Conservation (phyloP, 2,329 filamentous ascomycete species). For the Teratosphaeria epicoccoides region DNA sequence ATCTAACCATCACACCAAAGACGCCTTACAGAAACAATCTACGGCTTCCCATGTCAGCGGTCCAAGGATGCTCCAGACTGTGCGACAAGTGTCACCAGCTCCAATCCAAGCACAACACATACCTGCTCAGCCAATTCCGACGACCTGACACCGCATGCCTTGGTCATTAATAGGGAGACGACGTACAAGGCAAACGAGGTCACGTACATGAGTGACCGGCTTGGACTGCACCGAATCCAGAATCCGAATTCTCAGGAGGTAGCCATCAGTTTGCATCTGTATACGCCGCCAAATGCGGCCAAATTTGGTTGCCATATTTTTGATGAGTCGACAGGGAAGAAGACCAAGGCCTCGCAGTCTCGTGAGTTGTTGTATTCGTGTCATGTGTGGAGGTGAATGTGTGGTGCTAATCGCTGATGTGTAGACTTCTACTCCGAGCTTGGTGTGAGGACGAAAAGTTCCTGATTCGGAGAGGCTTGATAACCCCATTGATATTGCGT, state of each 20-base stretch:
- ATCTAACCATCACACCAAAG: neutral
- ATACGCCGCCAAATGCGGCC: conserved; percentile 69
- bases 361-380: conserved; percentile 21
- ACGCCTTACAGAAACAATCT: conserved; percentile 68
- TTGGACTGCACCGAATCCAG: conserved; percentile 73
- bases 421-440: conserved; percentile 55
- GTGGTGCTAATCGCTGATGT: neutral
- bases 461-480: neutral
- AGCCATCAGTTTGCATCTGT: conserved; percentile 69
- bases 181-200: conserved; percentile 62
- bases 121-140: conserved; percentile 13
- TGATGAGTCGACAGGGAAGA: conserved; percentile 63
- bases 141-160: conserved; percentile 28
- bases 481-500: neutral
- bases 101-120: conserved; percentile 18
- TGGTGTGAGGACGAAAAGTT: conserved; percentile 24
- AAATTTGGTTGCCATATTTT: conserved; percentile 74
- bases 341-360: conserved; percentile 58
- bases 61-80: conserved; percentile 23
- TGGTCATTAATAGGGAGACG: conserved; percentile 55
- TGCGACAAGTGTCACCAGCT: conserved; percentile 16
- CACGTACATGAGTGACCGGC: conserved; percentile 81
- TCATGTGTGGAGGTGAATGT: neutral
- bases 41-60: conserved; percentile 52
- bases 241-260: conserved; percentile 61